Conservation (phyloP, 1,139 yeast species). For the Candida neerlandica region DNA sequence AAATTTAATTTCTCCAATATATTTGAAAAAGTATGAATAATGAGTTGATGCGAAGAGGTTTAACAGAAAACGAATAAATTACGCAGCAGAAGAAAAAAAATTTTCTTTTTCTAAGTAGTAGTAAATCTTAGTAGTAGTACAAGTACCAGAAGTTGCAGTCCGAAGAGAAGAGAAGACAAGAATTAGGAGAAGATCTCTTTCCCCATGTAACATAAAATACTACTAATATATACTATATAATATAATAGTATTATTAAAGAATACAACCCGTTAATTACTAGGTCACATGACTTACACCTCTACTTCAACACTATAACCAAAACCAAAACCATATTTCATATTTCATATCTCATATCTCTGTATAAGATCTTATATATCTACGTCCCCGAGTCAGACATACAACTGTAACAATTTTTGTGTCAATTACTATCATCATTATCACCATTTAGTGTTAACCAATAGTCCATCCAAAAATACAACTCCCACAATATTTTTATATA, state of each 20-base stretch:
- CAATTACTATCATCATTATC: neutral
- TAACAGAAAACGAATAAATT: neutral
- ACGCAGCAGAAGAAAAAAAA: no score
- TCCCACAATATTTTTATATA: neutral
- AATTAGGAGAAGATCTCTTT: no score
- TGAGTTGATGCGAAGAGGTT: neutral
- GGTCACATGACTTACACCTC: neutral
- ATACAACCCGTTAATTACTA: neutral
- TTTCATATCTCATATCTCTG: neutral
- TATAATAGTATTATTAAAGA: neutral
- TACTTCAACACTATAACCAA: neutral
- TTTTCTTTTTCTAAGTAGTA: no score
- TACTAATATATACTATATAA: no score
- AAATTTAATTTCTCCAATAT: constrained; percentile 2
- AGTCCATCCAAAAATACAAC: neutral
- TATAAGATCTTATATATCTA: neutral
- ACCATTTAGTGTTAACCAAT: neutral
- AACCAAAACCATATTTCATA: neutral
- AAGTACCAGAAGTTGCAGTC: no score
- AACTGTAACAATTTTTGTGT: neutral
- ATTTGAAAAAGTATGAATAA: neutral
- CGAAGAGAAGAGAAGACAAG: no score
- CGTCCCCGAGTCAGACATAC: no score
- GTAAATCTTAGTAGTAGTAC: no score
- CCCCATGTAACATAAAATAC: no score